These are phyloP conservation scores for Mycosphaerella sp. DNA, from an alignment of 2,329 filamentous ascomycete species.

Conservation along the genomic window DNA sequence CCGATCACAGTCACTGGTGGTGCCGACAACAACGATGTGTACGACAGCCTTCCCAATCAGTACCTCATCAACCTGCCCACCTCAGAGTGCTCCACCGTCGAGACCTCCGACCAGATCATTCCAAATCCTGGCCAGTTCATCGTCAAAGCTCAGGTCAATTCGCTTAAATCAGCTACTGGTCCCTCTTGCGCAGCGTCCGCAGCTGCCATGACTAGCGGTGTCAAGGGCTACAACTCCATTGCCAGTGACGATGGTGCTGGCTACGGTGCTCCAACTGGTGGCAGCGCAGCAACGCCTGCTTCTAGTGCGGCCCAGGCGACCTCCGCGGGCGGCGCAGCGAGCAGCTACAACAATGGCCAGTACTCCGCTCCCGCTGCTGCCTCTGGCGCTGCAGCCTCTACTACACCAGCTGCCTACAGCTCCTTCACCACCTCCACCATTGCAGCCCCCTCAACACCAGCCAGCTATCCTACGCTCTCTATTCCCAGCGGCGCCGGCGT, in stretches of 20 bases:
- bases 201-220: constrained; percentile 11
- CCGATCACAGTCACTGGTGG: constrained; percentile 57
- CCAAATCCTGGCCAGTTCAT: constrained; percentile 51
- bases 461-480: constrained; percentile 4
- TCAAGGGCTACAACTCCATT: constrained; percentile 9
- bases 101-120: constrained; percentile 51
- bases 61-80: constrained; percentile 59
- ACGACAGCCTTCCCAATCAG: constrained; percentile 61
- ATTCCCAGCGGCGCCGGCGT: constrained; percentile 14
- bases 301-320: constrained; percentile 14
- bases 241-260: not conserved
- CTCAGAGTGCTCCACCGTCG: constrained; percentile 49
- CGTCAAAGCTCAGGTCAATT: not conserved
- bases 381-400: constrained; percentile 6
- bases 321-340: constrained; percentile 11
- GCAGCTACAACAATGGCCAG: constrained; percentile 3
- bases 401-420: not conserved
- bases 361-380: constrained; percentile 2
- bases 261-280: constrained; percentile 4
- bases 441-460: not conserved
- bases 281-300: not conserved
- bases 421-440: not conserved
- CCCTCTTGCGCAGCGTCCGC: constrained; percentile 20
- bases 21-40: constrained; percentile 42
- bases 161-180: constrained; percentile 13